phyloP scores from a whole-genome alignment of 169 alveolate genomes.

The Babesia bovis region DNA sequence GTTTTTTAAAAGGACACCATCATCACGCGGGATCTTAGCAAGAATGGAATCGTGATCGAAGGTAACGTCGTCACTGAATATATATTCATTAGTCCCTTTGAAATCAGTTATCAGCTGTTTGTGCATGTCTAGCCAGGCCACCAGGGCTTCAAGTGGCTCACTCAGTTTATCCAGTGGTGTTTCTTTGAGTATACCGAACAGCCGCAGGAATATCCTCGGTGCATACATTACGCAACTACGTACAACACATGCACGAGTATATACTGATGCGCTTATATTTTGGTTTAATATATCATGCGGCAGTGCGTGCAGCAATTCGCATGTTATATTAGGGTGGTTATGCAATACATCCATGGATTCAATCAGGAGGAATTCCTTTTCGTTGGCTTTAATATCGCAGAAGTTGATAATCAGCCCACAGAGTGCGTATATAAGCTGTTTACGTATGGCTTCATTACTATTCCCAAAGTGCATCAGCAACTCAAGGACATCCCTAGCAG shows the following conservation, averaged over 20 bases:
- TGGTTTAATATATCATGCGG: conserved; percentile 24
- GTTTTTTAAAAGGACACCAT: conserved; percentile 16
- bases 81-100: conserved; percentile 26
- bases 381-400: conserved; percentile 16
- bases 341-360: not conserved
- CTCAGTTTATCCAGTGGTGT: not conserved
- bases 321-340: not conserved
- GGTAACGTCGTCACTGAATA: not conserved
- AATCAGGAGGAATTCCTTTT: not conserved
- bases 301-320: conserved; percentile 14
- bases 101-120: not conserved
- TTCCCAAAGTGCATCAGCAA: conserved; percentile 2
- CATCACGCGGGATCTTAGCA: conserved; percentile 23
- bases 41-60: conserved; percentile 14
- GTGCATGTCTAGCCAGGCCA: conserved; percentile 41
- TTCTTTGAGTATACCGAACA: not conserved
- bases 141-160: conserved; percentile 17
- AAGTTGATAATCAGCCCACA: conserved; percentile 14
- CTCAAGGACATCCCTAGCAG: not conserved
- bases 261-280: conserved; percentile 1
- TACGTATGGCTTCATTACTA: not conserved
- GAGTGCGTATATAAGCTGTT: conserved; percentile 23
- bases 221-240: conserved; percentile 44
- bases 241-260: conserved; percentile 6
- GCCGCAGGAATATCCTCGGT: conserved; percentile 32